phyloP scores from a whole-genome alignment of 2,329 filamentous ascomycete species.

The Penicillium psychrosexuale region DNA sequence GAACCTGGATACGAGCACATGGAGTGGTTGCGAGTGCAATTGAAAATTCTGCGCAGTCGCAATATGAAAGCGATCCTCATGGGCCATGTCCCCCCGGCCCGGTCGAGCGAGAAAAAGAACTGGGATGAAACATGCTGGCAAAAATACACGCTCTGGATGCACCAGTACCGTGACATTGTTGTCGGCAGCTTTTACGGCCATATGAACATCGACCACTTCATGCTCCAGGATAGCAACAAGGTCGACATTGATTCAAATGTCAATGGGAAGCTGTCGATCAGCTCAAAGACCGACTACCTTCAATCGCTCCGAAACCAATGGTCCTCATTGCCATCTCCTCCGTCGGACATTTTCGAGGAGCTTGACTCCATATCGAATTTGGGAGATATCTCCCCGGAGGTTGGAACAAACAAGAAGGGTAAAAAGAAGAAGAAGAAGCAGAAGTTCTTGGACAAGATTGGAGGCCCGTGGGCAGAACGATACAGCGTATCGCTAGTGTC shows the following conservation, averaged over 20 bases:
- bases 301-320: constrained; percentile 73
- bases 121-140: constrained; percentile 99
- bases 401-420: constrained; percentile 42
- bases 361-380: constrained; percentile 3
- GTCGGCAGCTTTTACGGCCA: constrained; percentile 79
- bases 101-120: constrained; percentile 75
- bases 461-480: constrained; percentile 77
- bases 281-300: constrained; percentile 76
- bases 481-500: constrained; percentile 78
- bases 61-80: constrained; percentile 93
- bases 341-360: constrained; percentile 18
- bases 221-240: constrained; percentile 80
- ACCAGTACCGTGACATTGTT: constrained; percentile 87
- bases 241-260: constrained; percentile 56
- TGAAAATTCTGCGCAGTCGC: constrained; percentile 75
- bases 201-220: constrained; percentile 98
- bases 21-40: constrained; percentile 90
- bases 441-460: constrained; percentile 64
- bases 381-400: constrained; percentile 9
- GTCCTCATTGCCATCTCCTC: constrained; percentile 66
- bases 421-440: constrained; percentile 53
- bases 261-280: constrained; percentile 54
- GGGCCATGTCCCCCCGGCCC: constrained; percentile 88
- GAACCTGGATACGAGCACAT: constrained; percentile 93
- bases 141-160: constrained; percentile 88